Evolutionary conservation across 1,284 basidiomycete genomes (phyloP).

Genomic region (Wolfiporia cocos): DNA sequence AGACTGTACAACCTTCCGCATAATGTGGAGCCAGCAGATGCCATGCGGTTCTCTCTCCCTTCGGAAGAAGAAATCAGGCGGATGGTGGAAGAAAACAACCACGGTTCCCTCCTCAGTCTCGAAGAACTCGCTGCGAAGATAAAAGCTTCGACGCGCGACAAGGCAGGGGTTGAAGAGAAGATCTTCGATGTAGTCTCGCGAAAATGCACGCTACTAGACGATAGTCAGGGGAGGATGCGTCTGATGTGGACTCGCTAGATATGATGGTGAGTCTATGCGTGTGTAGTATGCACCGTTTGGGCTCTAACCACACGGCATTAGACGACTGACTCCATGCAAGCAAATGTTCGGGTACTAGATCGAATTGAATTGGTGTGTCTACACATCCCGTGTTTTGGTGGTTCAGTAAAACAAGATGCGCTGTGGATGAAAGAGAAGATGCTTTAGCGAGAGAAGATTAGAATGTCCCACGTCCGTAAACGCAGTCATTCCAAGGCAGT

Average conservation of each 20-base stretch:
- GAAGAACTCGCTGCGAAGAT: slow-evolving; percentile 59
- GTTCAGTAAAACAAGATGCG: no score
- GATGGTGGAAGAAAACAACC: slow-evolving; percentile 56
- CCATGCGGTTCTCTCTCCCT: slow-evolving; percentile 58
- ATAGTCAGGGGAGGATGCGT: slow-evolving; percentile 44
- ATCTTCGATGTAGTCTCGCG: slow-evolving; percentile 66
- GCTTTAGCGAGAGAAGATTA: no score
- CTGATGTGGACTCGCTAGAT: slow-evolving; percentile 56
- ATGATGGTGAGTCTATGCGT: no score
- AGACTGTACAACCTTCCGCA: slow-evolving; percentile 33
- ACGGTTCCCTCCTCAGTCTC: slow-evolving; percentile 49
- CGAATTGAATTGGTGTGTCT: no score
- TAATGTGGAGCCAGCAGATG: slow-evolving; percentile 27
- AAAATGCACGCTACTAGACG: slow-evolving; percentile 51
- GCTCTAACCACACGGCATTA: no score
- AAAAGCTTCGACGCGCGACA: slow-evolving; percentile 38
- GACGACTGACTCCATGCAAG: no score
- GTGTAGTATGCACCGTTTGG: no score
- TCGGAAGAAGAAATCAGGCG: slow-evolving; percentile 60
- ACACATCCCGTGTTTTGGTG: no score
- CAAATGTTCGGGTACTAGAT: no score
- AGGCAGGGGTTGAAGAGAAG: slow-evolving; percentile 71
- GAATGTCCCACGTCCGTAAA: no score
- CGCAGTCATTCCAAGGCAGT: no score
- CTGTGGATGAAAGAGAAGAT: no score